phyloP scores from a whole-genome alignment of 345 rosid genomes.

The Ricinus communis region DNA sequence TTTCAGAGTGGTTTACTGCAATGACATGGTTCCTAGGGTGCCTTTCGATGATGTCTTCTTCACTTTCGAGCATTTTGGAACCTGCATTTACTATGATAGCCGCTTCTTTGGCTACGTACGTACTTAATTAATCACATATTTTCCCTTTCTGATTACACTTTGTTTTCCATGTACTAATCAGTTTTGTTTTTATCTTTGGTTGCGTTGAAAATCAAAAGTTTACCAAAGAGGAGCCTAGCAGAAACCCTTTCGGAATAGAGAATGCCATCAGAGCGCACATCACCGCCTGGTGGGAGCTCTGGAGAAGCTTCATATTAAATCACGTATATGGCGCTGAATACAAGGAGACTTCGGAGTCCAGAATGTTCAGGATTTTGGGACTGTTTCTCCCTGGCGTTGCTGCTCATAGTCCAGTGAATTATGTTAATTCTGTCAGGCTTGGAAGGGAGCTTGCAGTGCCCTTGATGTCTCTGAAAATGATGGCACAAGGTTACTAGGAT shows the following conservation, averaged over 20 bases:
- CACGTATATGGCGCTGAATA: slow-evolving; percentile 58
- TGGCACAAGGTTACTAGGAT: no score
- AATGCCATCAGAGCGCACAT: slow-evolving; percentile 13
- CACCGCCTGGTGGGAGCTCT: slow-evolving; percentile 53
- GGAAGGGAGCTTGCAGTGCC: slow-evolving; percentile 27
- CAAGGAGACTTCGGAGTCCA: slow-evolving; percentile 66
- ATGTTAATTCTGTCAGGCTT: slow-evolving; percentile 74
- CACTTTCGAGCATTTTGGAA: slow-evolving; percentile 73
- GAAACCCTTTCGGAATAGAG: slow-evolving; percentile 48
- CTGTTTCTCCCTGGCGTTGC: slow-evolving; percentile 63
- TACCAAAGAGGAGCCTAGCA: slow-evolving; percentile 69
- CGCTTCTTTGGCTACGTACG: slow-evolving; percentile 58
- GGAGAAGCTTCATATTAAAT: slow-evolving; percentile 54
- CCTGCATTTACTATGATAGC: slow-evolving; percentile 69
- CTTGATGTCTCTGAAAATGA: no score
- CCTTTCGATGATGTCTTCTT: slow-evolving; percentile 71
- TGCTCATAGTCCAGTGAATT: slow-evolving; percentile 62
- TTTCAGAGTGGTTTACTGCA: slow-evolving; percentile 74
- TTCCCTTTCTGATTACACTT: no score
- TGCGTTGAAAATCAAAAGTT: slow-evolving; percentile 34
- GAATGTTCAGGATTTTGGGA: slow-evolving; percentile 51
- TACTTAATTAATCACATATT: no score
- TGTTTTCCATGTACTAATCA: slow-evolving; percentile 4
- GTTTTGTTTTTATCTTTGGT: background rate
- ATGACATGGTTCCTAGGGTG: slow-evolving; percentile 75